phyloP scores from a whole-genome alignment of 208 protist species.

The Tritrichomonas musculus region DNA sequence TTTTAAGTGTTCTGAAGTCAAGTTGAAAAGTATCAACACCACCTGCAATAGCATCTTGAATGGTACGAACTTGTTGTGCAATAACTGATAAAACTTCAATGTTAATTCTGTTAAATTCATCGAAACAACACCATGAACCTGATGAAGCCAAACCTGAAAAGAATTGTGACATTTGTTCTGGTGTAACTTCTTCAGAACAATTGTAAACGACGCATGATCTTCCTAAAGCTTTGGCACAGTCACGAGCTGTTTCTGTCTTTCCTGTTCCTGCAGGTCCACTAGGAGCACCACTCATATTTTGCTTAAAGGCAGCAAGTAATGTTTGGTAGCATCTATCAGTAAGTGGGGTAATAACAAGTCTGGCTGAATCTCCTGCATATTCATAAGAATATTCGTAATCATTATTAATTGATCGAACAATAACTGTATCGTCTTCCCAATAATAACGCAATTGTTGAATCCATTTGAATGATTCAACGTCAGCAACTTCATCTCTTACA shows the following conservation, averaged over 20 bases:
- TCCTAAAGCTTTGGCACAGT: conserved; percentile 61
- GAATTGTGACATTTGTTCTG: conserved; percentile 79
- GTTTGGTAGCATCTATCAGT: conserved; percentile 66
- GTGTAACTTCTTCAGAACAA: conserved; percentile 9
- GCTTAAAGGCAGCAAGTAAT: conserved; percentile 49
- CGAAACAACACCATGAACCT: conserved; percentile 90
- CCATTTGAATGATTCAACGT: conserved; percentile 84
- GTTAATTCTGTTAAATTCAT: conserved; percentile 98
- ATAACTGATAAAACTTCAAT: conserved; percentile 94
- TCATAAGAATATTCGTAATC: conserved; percentile 59
- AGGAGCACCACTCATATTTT: conserved; percentile 58
- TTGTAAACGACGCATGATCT: conserved; percentile 51
- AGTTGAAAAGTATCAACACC: conserved; percentile 73
- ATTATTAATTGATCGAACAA: conserved; percentile 47
- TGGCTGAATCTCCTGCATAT: conserved; percentile 62
- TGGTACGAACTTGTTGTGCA: conserved; percentile 86
- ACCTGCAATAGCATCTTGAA: conserved; percentile 77
- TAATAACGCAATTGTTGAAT: conserved; percentile 87
- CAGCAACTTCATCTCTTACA: conserved; percentile 72
- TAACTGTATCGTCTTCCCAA: conserved; percentile 61
- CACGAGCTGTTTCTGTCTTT: conserved; percentile 66
- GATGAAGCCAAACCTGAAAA: conserved; percentile 85
- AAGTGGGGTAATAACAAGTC: conserved; percentile 67
- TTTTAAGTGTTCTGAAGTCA: conserved; percentile 75
- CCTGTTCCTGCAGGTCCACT: conserved; percentile 63